Conservation (phyloP, 495 filamentous ascomycete genomes). For the Oleoguttula mirabilis region DNA sequence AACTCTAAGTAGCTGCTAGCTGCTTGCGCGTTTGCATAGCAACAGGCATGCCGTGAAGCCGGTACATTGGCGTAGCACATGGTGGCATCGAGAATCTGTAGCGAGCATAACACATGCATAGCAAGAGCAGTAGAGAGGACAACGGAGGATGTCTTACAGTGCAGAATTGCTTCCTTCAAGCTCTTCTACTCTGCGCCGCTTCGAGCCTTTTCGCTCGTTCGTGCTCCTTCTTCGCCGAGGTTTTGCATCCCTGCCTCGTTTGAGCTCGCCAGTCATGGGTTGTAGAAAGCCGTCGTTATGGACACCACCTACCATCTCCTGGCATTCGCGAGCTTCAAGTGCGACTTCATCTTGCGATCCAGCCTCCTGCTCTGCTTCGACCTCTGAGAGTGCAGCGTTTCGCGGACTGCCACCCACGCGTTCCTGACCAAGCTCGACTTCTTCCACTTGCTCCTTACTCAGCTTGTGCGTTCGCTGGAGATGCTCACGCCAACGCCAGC, state of each 20-base stretch:
- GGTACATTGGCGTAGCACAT: no score
- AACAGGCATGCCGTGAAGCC: no score
- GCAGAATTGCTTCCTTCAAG: no score
- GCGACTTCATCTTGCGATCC: not conserved
- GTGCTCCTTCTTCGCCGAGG: not conserved
- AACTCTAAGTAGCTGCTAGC: no score
- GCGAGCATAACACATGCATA: no score
- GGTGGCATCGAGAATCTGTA: no score
- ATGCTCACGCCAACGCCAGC: constrained; percentile 17
- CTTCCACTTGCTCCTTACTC: not conserved
- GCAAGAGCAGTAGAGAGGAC: no score
- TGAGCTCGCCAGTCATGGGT: constrained; percentile 4
- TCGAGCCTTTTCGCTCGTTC: not conserved
- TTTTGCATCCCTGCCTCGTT: constrained; percentile 2
- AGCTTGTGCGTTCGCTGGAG: constrained; percentile 14
- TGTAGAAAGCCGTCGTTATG: constrained; percentile 17
- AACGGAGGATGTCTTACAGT: no score
- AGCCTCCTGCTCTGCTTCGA: no score
- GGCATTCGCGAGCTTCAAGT: not conserved
- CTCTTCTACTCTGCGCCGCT: not conserved
- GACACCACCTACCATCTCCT: constrained; percentile 14
- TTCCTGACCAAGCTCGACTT: constrained; percentile 3
- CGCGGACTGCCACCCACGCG: no score
- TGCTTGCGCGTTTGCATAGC: no score
- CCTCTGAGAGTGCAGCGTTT: no score